Conservation (phyloP, 2,329 filamentous ascomycete genomes). For the Dothideomycetes sp. region DNA sequence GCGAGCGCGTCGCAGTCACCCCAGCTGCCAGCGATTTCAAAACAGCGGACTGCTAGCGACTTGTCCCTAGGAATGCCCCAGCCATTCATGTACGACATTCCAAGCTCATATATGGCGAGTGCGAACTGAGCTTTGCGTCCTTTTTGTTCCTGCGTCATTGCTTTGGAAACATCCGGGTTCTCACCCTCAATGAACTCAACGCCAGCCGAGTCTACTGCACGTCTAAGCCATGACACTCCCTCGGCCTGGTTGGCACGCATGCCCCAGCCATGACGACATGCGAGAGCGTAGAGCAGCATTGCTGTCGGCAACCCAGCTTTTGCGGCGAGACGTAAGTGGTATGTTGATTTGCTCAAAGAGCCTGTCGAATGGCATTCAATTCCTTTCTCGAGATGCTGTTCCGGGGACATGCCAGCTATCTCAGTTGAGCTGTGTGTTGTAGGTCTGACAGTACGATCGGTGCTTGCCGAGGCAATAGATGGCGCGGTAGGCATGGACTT, state of each 20-base stretch:
- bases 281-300: slow-evolving; percentile 92
- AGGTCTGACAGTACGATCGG: slow-evolving; percentile 36
- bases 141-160: slow-evolving; percentile 51
- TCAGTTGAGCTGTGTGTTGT: slow-evolving; percentile 23
- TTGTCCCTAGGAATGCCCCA: slow-evolving; percentile 97
- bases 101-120: slow-evolving; percentile 89
- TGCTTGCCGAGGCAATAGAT: slow-evolving; percentile 27
- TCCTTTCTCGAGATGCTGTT: slow-evolving; percentile 83
- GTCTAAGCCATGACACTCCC: slow-evolving; percentile 83
- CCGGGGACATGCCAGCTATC: slow-evolving; percentile 60
- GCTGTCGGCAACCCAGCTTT: slow-evolving; percentile 78
- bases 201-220: slow-evolving; percentile 76
- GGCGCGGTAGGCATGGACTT: slow-evolving; percentile 21
- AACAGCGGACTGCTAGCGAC: slow-evolving; percentile 75
- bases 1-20: slow-evolving; percentile 89
- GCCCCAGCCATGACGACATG: slow-evolving; percentile 94
- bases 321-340: slow-evolving; percentile 85
- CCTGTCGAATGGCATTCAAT: slow-evolving; percentile 85
- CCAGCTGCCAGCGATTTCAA: slow-evolving; percentile 93
- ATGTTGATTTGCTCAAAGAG: slow-evolving; percentile 85
- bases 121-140: slow-evolving; percentile 88
- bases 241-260: slow-evolving; percentile 88
- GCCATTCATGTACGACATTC: slow-evolving; percentile 94
- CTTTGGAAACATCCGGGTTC: slow-evolving; percentile 30
- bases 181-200: slow-evolving; percentile 78